Conservation (phyloP, 2,329 filamentous ascomycete species). For the Aspergillus fumigatiaffinis region DNA sequence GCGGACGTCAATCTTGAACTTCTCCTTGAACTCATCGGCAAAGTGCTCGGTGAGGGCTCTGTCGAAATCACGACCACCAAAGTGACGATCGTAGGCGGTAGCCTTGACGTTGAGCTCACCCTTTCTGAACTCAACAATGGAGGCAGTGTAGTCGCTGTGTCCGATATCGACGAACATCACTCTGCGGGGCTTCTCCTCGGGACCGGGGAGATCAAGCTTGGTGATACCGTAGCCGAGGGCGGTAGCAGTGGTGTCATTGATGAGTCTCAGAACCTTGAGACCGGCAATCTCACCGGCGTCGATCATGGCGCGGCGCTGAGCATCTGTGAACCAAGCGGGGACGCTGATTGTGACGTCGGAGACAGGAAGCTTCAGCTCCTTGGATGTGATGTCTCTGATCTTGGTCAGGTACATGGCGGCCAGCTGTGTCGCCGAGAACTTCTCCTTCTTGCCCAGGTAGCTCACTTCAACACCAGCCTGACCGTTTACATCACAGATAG, state of each 20-base stretch:
- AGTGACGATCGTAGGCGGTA: conserved; percentile 90
- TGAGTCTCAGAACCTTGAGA: conserved; percentile 84
- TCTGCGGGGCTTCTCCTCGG: conserved; percentile 87
- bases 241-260: conserved; percentile 97
- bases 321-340: conserved; percentile 94
- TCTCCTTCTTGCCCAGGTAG: conserved; percentile 92
- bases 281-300: conserved; percentile 92
- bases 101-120: conserved; percentile 92
- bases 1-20: conserved; percentile 95
- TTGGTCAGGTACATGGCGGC: conserved; percentile 94
- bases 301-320: conserved; percentile 81
- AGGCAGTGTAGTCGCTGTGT: conserved; percentile 92
- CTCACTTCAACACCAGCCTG: conserved; percentile 91
- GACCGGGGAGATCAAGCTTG: conserved; percentile 83
- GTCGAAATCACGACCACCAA: conserved; percentile 97
- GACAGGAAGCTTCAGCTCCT: conserved; percentile 85
- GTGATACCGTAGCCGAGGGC: conserved; percentile 97
- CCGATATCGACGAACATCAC: conserved; percentile 93
- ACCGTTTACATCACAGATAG: conserved; percentile 84
- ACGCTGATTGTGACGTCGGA: conserved; percentile 92
- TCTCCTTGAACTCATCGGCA: conserved; percentile 91
- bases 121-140: conserved; percentile 94
- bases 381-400: conserved; percentile 81
- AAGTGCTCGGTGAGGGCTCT: conserved; percentile 92
- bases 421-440: conserved; percentile 91